phyloP scores from a whole-genome alignment of 441 rosid species.

The Arabidopsis hybrid region DNA sequence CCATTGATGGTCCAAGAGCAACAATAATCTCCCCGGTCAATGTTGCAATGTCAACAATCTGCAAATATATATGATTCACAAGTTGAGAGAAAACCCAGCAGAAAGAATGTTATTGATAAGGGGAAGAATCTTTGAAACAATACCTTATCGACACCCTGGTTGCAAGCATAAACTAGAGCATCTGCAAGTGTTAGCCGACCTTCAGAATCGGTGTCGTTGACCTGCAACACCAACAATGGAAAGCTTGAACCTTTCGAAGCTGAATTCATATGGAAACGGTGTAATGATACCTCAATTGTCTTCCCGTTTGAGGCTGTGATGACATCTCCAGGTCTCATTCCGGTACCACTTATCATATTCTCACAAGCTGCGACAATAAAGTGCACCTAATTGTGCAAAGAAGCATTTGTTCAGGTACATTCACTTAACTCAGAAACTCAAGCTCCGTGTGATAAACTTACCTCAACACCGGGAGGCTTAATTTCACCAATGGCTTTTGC shows the following conservation, averaged over 20 bases:
- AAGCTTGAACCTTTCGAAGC: slow-evolving; percentile 28
- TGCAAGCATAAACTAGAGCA: slow-evolving; percentile 96
- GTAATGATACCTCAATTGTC: slow-evolving; percentile 81
- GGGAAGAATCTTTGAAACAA: neutral
- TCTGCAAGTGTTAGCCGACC: slow-evolving; percentile 98
- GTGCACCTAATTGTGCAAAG: slow-evolving; percentile 67
- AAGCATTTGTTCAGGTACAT: neutral
- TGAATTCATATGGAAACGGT: neutral
- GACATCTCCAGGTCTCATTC: slow-evolving; percentile 98
- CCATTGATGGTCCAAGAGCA: slow-evolving; percentile 96
- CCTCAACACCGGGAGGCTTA: slow-evolving; percentile 96
- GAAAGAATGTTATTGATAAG: slow-evolving; percentile 7
- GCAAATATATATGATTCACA: slow-evolving; percentile 32
- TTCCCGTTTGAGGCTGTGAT: slow-evolving; percentile 92
- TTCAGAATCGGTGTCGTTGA: slow-evolving; percentile 97
- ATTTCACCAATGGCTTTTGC: slow-evolving; percentile 93
- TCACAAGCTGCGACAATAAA: slow-evolving; percentile 96
- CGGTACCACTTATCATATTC: slow-evolving; percentile 98
- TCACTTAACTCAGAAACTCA: slow-evolving; percentile 18
- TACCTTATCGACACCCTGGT: slow-evolving; percentile 95
- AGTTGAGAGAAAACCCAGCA: slow-evolving; percentile 3
- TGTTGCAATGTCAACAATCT: slow-evolving; percentile 96
- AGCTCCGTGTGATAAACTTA: slow-evolving; percentile 29
- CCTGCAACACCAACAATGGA: slow-evolving; percentile 54
- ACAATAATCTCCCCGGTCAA: slow-evolving; percentile 89